Conservation (phyloP, 2,329 filamentous ascomycete species). For the Sporothrix brunneoviolacea region DNA sequence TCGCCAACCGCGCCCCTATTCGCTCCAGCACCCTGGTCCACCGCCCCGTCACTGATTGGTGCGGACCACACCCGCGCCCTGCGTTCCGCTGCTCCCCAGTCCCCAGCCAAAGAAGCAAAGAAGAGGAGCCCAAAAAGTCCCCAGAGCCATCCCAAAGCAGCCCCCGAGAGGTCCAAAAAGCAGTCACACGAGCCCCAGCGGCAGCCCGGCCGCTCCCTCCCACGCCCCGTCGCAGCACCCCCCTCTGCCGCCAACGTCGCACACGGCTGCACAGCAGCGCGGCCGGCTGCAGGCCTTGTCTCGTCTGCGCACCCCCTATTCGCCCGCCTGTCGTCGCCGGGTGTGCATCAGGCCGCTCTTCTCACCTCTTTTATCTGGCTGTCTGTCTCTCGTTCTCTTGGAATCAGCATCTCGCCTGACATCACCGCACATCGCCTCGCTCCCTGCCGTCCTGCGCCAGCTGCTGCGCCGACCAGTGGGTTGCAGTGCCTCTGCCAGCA, state of each 20-base stretch:
- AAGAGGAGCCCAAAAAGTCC: not conserved
- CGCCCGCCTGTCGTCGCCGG: not conserved
- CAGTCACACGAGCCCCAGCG: slow-evolving; percentile 5
- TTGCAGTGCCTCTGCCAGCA: too few relatives aligned
- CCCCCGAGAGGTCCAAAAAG: not conserved
- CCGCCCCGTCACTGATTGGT: not conserved
- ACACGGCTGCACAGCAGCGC: slow-evolving; percentile 1
- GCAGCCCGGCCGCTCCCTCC: not conserved
- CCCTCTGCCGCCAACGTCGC: not conserved
- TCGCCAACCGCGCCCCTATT: not conserved
- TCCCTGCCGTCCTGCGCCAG: too few relatives aligned
- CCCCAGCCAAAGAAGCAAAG: not conserved
- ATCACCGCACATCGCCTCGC: too few relatives aligned
- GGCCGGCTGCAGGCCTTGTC: slow-evolving; percentile 2
- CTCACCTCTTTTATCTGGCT: too few relatives aligned
- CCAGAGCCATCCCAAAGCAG: not conserved
- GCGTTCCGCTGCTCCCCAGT: not conserved
- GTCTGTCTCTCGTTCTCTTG: too few relatives aligned
- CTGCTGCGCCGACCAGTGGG: too few relatives aligned
- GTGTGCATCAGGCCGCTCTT: too few relatives aligned
- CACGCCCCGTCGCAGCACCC: not conserved
- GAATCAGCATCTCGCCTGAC: too few relatives aligned
- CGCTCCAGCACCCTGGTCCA: not conserved
- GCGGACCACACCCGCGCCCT: slow-evolving; percentile 3
- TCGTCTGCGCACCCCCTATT: not conserved